Percentiles rank a stretch among this genome's conserved stretches.
Conservation (phyloP, 371 early-diverging fungal species). For the Batkoa obscura region DNA sequence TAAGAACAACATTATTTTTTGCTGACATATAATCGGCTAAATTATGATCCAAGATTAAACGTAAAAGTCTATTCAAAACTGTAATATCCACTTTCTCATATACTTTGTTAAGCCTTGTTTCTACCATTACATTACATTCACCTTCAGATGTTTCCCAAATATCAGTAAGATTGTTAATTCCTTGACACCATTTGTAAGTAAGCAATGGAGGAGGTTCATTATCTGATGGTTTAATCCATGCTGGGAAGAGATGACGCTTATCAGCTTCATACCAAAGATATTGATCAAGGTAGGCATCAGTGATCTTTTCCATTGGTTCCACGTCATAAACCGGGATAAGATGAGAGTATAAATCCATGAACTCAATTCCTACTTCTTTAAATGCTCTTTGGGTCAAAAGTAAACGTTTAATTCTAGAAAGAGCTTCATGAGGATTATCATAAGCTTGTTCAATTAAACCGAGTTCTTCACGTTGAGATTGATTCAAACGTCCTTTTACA, state of each 20-base stretch:
- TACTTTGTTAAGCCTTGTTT: conserved; percentile 75
- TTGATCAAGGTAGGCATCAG: conserved; percentile 97
- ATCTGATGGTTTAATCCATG: conserved; percentile 97
- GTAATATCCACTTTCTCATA: conserved; percentile 97
- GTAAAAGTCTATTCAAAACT: conserved; percentile 81
- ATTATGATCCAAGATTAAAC: conserved; percentile 93
- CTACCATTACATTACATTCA: conserved; percentile 88
- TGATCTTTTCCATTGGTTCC: conserved; percentile 96
- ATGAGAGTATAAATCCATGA: conserved; percentile 93
- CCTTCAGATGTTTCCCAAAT: conserved; percentile 89
- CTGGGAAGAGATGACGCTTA: conserved; percentile 77
- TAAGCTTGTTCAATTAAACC: conserved; percentile 95
- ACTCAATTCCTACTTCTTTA: conserved; percentile 98
- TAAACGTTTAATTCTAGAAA: conserved; percentile 88
- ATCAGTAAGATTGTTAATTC: conserved; percentile 85
- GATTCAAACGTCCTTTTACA: conserved; percentile 89
- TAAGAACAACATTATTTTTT: conserved; percentile 92
- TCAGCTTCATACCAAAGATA: conserved; percentile 96
- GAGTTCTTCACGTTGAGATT: conserved; percentile 92
- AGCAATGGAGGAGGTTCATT: conserved; percentile 91
- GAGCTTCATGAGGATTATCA: conserved; percentile 89
- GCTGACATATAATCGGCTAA: conserved; percentile 98
- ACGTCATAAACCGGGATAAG: conserved; percentile 93
- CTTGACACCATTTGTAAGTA: conserved; percentile 96
- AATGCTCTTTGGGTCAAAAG: conserved; percentile 95